Evolutionary conservation across 352 stramenopile species (phyloP), one percentile per base, ranked within the genome.

Genomic region (Globisporangium mamillatum): DNA sequence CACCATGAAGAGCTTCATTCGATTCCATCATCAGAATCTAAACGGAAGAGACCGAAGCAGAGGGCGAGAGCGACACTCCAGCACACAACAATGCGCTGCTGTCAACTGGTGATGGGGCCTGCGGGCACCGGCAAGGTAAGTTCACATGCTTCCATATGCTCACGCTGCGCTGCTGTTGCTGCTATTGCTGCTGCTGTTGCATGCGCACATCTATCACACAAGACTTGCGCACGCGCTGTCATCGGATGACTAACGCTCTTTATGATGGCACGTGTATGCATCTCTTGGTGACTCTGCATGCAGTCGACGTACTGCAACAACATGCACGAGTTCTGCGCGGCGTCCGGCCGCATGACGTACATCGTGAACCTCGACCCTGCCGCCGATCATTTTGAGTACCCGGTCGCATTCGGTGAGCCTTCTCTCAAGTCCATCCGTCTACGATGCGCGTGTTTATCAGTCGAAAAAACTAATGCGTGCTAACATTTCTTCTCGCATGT

Each of bases 361-460:
- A 93, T 99, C 24, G 92, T 99, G 52, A 99, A 99, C 82, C 74
- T 99, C 68, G 97, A 99, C 81, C 97, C 97, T 25, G 97, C 97
- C 3, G 93, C 94, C 22, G 90, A 98, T 55, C 77, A 93, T 70
- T 89, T 97, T 57, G 90, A 96, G 20, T 98, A 97, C 70, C 83
- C 81, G 14, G 83, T 96, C 25, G 88, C 87, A 1, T 95, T 98
- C 61, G 92, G 94, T 93, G 80, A 70, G 71, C 16, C 18, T 50
- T 44, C 10, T 32, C 29, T 32, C 36, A 44, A 44, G 32, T 38
- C 32, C 38, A 46, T 18, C 14, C 38, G 5, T 6, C 10, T 5
- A 44, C 36, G 9, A n/a, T 64, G 38, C 32, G 60, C 32, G 64
- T 62, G 25, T 29, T 48, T 29, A 58, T 63, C 57, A 62, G 9